Evolutionary conservation across 176 grass and related monocot species (phyloP).

Genomic region (Melocanna baccifera): DNA sequence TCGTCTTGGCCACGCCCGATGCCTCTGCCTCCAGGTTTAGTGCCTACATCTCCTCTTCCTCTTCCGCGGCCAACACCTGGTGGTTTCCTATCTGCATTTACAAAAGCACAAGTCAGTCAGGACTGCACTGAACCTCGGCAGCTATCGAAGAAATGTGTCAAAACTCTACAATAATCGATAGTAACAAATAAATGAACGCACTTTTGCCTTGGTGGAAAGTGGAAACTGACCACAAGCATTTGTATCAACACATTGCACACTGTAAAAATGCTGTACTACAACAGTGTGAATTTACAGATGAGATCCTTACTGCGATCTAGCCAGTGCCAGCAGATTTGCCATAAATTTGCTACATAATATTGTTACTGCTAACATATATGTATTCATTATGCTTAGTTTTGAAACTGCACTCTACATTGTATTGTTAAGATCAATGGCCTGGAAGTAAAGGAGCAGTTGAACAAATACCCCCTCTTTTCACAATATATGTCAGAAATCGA

Average conservation of each 20-base stretch:
- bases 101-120: slow-evolving; percentile 3
- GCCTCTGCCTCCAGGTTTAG: slow-evolving; percentile 59
- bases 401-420: not conserved
- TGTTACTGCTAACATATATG: not conserved
- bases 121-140: not conserved
- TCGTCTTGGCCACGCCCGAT: slow-evolving; percentile 88
- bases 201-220: not conserved
- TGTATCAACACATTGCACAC: not conserved
- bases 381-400: not conserved
- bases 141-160: not conserved
- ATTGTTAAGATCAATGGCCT: not conserved
- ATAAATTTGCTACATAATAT: not conserved
- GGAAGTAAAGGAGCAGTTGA: not conserved
- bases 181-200: not conserved
- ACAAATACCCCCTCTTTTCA: not conserved
- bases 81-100: slow-evolving; percentile 86
- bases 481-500: not conserved
- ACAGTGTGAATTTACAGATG: not conserved
- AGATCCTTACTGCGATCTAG: not conserved
- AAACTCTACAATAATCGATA: not conserved
- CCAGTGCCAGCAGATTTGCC: not conserved
- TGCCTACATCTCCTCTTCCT: slow-evolving; percentile 67
- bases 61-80: slow-evolving; percentile 92
- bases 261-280: not conserved
- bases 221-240: not conserved